A percentile compares a stretch with the other conserved stretches of the same genome.
These are phyloP conservation scores for Thalia dealbata DNA, from an alignment of 176 grass and related monocot genomes.

Conservation along the genomic window DNA sequence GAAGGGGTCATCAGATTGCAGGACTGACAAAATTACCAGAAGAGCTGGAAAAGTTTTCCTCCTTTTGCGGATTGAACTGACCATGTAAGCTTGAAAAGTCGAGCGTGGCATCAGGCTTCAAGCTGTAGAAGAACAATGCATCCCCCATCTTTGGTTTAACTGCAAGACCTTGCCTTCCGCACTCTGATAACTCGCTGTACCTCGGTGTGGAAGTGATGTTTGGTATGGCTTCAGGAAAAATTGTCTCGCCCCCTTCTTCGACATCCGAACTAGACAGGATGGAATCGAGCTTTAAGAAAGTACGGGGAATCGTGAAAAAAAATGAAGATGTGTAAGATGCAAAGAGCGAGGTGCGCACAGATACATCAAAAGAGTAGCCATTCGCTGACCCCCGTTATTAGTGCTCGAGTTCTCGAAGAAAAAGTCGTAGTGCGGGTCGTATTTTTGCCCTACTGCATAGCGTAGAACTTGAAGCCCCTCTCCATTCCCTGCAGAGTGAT, in stretches of 20 bases:
- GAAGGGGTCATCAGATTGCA: too few species aligned
- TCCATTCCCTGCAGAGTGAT: conserved; percentile 45
- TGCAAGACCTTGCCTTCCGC: conserved; percentile 57
- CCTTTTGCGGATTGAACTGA: conserved; percentile 24
- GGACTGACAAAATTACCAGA: not conserved
- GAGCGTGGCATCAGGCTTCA: conserved; percentile 79
- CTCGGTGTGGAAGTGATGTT: conserved; percentile 49
- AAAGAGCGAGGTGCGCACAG: conserved; percentile 40
- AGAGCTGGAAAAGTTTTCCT: not conserved
- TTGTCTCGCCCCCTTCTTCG: conserved; percentile 89
- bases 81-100: conserved; percentile 85
- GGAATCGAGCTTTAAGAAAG: not conserved
- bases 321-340: not conserved
- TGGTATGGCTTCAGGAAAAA: conserved; percentile 67
- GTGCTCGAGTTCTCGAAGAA: conserved; percentile 79
- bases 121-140: conserved; percentile 83
- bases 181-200: conserved; percentile 45
- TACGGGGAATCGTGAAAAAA: not conserved
- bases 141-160: conserved; percentile 83
- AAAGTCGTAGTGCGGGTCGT: conserved; percentile 80
- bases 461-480: conserved; percentile 83
- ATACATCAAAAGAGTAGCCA: conserved; percentile 94
- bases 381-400: conserved; percentile 71
- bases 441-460: conserved; percentile 92
- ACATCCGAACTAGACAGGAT: conserved; percentile 49